phyloP scores from a whole-genome alignment of 2,329 filamentous ascomycete genomes.

The Apiospora arundinis region DNA sequence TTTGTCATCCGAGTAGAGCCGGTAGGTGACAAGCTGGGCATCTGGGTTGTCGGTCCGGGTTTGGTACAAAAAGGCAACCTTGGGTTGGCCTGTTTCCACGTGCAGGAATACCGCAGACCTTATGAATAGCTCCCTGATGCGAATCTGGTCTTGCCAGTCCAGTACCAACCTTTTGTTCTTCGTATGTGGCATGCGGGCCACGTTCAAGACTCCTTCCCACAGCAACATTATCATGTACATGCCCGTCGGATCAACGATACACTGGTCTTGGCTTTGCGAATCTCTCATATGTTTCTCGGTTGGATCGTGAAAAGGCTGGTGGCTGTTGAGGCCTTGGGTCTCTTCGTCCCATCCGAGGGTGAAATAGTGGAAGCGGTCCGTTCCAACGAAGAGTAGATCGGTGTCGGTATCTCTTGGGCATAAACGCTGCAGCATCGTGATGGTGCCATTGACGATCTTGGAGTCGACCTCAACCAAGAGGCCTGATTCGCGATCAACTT shows the following conservation, averaged over 20 bases:
- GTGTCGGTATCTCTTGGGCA: constrained; percentile 75
- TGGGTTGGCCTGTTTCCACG: constrained; percentile 63
- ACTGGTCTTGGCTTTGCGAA: constrained; percentile 82
- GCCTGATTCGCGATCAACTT: constrained; percentile 68
- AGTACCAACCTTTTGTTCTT: constrained; percentile 53
- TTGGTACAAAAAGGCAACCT: constrained; percentile 65
- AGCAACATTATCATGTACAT: constrained; percentile 63
- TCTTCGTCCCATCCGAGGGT: constrained; percentile 81
- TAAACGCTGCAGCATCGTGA: constrained; percentile 84
- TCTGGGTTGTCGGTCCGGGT: constrained; percentile 57
- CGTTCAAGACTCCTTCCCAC: constrained; percentile 65
- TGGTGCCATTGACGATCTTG: constrained; percentile 80
- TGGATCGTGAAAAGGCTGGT: constrained; percentile 58
- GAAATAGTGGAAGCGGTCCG: constrained; percentile 89
- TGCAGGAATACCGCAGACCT: constrained; percentile 64
- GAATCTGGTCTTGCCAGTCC: constrained; percentile 59
- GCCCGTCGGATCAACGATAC: constrained; percentile 82
- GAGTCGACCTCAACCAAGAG: constrained; percentile 63
- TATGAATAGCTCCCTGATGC: constrained; percentile 65
- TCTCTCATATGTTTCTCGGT: constrained; percentile 72
- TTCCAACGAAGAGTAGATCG: constrained; percentile 91
- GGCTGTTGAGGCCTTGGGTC: constrained; percentile 55
- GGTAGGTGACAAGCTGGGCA: constrained; percentile 63
- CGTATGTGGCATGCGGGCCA: constrained; percentile 56
- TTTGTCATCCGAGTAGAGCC: constrained; percentile 63